Conservation (phyloP, 1,139 yeast genomes). For the Kodamaea fungicola region DNA sequence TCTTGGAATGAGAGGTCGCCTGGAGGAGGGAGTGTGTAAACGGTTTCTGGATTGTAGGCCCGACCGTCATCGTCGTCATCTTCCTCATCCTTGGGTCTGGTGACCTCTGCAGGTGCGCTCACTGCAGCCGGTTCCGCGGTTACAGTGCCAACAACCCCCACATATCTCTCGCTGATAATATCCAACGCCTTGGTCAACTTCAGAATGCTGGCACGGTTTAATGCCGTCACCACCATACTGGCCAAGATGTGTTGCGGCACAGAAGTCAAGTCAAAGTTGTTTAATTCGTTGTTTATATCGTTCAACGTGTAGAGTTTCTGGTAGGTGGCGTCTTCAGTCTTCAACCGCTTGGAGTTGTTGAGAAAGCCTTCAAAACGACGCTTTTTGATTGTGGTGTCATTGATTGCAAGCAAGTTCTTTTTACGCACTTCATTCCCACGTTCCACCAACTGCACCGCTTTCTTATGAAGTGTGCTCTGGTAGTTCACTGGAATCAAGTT, state of each 20-base stretch:
- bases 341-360: constrained; percentile 25
- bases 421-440: constrained; percentile 43
- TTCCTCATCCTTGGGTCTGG: constrained; percentile 14
- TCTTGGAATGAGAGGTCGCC: constrained; percentile 42
- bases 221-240: constrained; percentile 63
- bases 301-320: constrained; percentile 56
- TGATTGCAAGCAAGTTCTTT: constrained; percentile 32
- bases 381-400: constrained; percentile 33
- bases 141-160: constrained; percentile 19
- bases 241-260: constrained; percentile 64
- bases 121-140: constrained; percentile 3
- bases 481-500: constrained; percentile 32
- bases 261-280: constrained; percentile 64
- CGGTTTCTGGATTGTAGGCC: constrained; percentile 38
- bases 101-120: constrained; percentile 7
- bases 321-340: constrained; percentile 26
- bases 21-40: constrained; percentile 60
- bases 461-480: constrained; percentile 27
- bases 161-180: constrained; percentile 62
- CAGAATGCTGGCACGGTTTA: constrained; percentile 49
- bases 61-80: constrained; percentile 37
- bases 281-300: constrained; percentile 55
- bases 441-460: constrained; percentile 26
- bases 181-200: constrained; percentile 65
- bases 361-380: constrained; percentile 36